Evolutionary conservation across 1,284 basidiomycete species (phyloP).

Genomic region (Tranzscheliella williamsii): DNA sequence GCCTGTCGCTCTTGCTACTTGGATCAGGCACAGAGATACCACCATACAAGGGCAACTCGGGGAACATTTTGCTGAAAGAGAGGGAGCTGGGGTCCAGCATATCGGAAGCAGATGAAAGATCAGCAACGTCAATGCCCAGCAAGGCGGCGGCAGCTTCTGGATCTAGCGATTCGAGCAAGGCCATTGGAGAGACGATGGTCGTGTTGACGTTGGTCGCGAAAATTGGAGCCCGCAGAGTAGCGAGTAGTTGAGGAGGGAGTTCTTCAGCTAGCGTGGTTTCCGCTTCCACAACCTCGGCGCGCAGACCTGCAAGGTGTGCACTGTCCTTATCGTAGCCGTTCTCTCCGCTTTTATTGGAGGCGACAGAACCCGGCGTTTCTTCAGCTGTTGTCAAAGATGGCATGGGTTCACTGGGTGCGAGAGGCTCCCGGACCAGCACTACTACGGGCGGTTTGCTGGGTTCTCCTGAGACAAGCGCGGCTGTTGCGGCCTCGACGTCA

Average conservation of each 20-base stretch:
- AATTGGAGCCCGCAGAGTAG: constrained; percentile 55
- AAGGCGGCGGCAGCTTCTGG: constrained; percentile 45
- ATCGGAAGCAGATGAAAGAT: constrained; percentile 25
- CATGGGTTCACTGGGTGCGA: constrained; percentile 26
- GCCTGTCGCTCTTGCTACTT: constrained; percentile 61
- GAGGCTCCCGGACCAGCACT: constrained; percentile 36
- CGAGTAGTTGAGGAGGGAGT: constrained; percentile 48
- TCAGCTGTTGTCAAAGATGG: constrained; percentile 5
- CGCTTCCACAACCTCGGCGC: constrained; percentile 17
- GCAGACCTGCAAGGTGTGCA: constrained; percentile 5
- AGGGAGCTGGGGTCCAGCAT: constrained; percentile 42
- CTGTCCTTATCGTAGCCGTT: neutral
- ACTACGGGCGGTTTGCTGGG: constrained; percentile 26
- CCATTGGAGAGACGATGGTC: constrained; percentile 47
- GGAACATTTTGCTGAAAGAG: constrained; percentile 61
- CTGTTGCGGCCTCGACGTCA: constrained; percentile 37
- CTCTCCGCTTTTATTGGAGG: neutral
- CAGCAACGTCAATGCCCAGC: constrained; percentile 40
- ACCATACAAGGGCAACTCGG: constrained; percentile 65
- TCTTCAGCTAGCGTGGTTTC: constrained; percentile 48
- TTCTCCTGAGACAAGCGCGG: constrained; percentile 34
- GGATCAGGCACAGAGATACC: constrained; percentile 25
- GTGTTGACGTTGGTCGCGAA: constrained; percentile 50
- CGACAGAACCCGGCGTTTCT: neutral
- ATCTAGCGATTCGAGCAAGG: constrained; percentile 44